Evolutionary conservation across 1,284 basidiomycete genomes (phyloP), one percentile per base, ranked within the genome.

Genomic region (Moniliophthora roreri): DNA sequence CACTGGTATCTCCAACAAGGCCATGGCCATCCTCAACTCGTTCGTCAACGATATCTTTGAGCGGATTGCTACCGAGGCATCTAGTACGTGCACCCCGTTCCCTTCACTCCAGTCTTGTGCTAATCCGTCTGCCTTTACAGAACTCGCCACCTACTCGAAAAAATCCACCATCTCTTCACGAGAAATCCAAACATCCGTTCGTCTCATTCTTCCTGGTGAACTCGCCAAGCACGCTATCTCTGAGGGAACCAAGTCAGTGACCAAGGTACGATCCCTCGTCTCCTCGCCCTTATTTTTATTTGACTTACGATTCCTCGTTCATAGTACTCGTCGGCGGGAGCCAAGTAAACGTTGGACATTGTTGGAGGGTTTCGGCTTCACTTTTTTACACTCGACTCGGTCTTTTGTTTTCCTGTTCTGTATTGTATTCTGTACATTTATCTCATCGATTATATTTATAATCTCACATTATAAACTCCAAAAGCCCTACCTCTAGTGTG

Each of bases 1-100:
- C 69, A 96, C 92, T 60, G 95, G 95, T 85, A 95, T 96, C 72
- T 89, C 91, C 57, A 96, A 95, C 85, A 97, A 95, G 80, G 94
- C 93, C 39, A 97, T 97, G 94, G 85, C 88, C 54, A 91, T 97
- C 67, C 76, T 97, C 45, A 96, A 96, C 82, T 92, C 89, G 53
- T 95, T 94, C 59, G 91, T 95, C 65, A 92, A 92, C 61, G 92
- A 95, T 63, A 92, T 96, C 73, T 96, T 95, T 62, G 93, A 96
- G 76, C 88, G 92, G 48, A 93, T 96, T 64, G 93, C 94, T 13
- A 84, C 82, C 38, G 94, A 97, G 71, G 93, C 91, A 13, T 91
- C 89, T 61, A 93, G 82, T 86, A 56, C 63, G 83, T 82, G 39
- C 60, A 56, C 21, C 59, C 32, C 40, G 40, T 16, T 41, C 26